Percentiles rank a stretch among this genome's conserved stretches.
phyloP scores from a whole-genome alignment of 73 alveolate genomes.

The Paramecium biaurelia region DNA sequence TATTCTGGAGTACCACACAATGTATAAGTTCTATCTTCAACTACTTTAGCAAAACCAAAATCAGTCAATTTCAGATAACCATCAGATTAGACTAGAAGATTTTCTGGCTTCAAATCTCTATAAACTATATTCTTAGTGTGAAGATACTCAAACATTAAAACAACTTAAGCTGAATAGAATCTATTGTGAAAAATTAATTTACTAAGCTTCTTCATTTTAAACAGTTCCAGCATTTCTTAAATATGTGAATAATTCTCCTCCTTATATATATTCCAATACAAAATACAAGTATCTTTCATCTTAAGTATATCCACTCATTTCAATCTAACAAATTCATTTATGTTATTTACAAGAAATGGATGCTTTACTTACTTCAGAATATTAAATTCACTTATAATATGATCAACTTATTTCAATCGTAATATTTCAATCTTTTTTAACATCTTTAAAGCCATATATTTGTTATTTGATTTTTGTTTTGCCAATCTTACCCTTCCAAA shows the following conservation, averaged over 20 bases:
- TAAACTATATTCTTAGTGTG: constrained; percentile 94
- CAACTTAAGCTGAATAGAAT: constrained; percentile 68
- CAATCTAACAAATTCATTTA: constrained; percentile 51
- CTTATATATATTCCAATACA: constrained; percentile 91
- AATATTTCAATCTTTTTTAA: constrained; percentile 89
- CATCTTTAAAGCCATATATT: constrained; percentile 84
- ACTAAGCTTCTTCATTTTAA: constrained; percentile 71
- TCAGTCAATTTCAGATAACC: constrained; percentile 98
- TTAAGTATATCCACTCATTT: constrained; percentile 78
- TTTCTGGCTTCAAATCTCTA: constrained; percentile 98
- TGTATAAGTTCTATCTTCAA: constrained; percentile 98
- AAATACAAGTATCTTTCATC: constrained; percentile 89
- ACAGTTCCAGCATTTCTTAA: constrained; percentile 86
- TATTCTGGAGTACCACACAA: constrained; percentile 99
- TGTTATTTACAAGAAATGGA: constrained; percentile 13
- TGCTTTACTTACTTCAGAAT: constrained; percentile 14
- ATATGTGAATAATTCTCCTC: constrained; percentile 96
- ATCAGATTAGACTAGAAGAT: constrained; percentile 84
- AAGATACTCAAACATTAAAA: constrained; percentile 92
- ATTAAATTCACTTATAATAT: constrained; percentile 45
- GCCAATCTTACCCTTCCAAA: background rate
- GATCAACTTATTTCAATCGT: constrained; percentile 76
- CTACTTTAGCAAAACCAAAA: constrained; percentile 98
- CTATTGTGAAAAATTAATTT: constrained; percentile 68
- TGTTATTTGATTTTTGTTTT: background rate